phyloP scores from a whole-genome alignment of 2,329 filamentous ascomycete species.

The Chlorencoelia australis region DNA sequence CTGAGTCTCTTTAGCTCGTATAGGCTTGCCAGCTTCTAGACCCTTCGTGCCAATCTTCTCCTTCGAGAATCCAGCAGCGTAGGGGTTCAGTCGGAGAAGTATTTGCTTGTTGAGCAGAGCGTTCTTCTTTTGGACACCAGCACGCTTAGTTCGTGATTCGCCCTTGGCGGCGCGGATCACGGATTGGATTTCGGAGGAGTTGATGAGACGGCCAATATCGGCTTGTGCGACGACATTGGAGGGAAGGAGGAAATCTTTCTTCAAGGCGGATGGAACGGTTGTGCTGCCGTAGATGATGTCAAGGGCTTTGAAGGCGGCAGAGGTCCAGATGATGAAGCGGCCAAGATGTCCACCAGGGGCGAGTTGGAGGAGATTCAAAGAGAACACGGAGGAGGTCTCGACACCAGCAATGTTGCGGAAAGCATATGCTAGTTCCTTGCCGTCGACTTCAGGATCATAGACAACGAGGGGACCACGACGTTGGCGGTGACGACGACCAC shows the following conservation, averaged over 20 bases:
- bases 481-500: constrained; percentile 93
- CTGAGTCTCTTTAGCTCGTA: constrained; percentile 24
- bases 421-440: constrained; percentile 84
- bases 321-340: constrained; percentile 99
- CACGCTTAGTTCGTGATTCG: constrained; percentile 79
- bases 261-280: constrained; percentile 78
- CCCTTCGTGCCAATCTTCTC: constrained; percentile 69
- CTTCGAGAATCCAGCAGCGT: constrained; percentile 84
- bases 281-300: constrained; percentile 96
- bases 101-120: constrained; percentile 98
- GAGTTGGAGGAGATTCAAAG: constrained; percentile 97
- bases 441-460: constrained; percentile 92
- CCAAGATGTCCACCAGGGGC: constrained; percentile 97
- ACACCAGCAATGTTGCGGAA: constrained; percentile 99
- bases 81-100: constrained; percentile 96
- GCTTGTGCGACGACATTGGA: constrained; percentile 87
- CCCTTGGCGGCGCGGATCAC: constrained; percentile 90
- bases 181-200: constrained; percentile 96
- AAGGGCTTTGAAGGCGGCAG: constrained; percentile 88
- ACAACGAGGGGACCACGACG: constrained; percentile 95
- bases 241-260: constrained; percentile 98
- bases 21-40: constrained; percentile 51
- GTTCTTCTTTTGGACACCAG: constrained; percentile 98
- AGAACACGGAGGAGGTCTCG: constrained; percentile 87
- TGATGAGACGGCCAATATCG: constrained; percentile 96